phyloP scores from a whole-genome alignment of 257 asterid species.

The Nemophila menziesii region DNA sequence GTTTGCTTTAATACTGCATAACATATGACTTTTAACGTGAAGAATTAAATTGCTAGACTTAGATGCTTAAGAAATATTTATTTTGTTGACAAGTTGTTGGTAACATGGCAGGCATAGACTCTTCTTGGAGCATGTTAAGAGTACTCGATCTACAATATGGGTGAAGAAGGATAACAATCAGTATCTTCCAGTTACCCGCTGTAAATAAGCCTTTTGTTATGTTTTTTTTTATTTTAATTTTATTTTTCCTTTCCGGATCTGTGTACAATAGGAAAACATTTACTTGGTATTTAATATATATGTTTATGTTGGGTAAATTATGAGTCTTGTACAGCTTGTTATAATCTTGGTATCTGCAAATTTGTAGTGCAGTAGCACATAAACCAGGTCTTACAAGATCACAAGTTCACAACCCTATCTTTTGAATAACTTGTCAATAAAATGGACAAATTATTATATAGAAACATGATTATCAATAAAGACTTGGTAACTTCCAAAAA shows the following conservation, averaged over 20 bases:
- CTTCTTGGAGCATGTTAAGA: slow-evolving; percentile 51
- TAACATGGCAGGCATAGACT: slow-evolving; percentile 52
- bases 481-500: too few relatives aligned
- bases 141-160: slow-evolving; percentile 77
- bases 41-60: too few relatives aligned
- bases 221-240: too few relatives aligned
- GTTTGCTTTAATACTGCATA: slow-evolving; percentile 21
- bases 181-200: slow-evolving; percentile 28
- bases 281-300: too few relatives aligned
- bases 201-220: slow-evolving; percentile 14
- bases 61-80: neutral
- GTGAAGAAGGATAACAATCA: slow-evolving; percentile 33
- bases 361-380: too few relatives aligned
- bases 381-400: too few relatives aligned
- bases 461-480: too few relatives aligned
- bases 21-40: neutral
- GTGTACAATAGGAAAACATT: neutral
- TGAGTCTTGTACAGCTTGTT: neutral
- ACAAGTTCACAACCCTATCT: too few relatives aligned
- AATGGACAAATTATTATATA: too few relatives aligned
- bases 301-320: neutral
- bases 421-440: too few relatives aligned
- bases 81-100: neutral
- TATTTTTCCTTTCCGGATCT: slow-evolving; percentile 1
- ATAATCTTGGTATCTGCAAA: too few relatives aligned